Base-by-base conservation (phyloP, 345 rosid genomes). In the Aethionema arabicum region DNA sequence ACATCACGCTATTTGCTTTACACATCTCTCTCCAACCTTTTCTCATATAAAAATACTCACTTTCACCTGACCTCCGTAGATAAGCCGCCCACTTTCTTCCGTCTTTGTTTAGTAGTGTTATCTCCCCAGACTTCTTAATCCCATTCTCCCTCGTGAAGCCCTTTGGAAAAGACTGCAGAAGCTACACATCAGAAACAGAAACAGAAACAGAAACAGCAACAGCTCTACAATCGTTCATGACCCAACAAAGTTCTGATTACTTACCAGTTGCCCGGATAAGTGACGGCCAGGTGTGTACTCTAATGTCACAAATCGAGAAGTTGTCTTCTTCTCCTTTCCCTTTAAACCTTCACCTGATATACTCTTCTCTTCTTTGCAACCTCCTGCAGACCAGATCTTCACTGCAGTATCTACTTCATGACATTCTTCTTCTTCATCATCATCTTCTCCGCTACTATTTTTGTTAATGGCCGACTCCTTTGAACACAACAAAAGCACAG, bases 81-180 rank as follows among this genome's bases (percentile, higher is more conserved):
- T 36, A n/a, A 6, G 46, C 47, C 10, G 36, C 27, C 66, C 66
- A 61, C 5, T 61, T 61, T 11, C 35, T 45, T 2, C 55, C 56
- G 10, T 61, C 0, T 12, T 61, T 61, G 39, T 61, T 45, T 40
- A 48, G 3, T 44, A 61, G 2, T 11, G 9, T 2, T 27, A 61
- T 36, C 27, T 35, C 15, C 16, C 29, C 44, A 21, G 36, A 9
- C 29, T 48, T 38, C 11, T 49, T 9, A 8, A 62, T 62, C 8
- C 48, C 47, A 29, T 40, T 43, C 6, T 8, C 10, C 14, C 30
- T 27, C 15, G 49, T 50, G 57, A 62, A 62, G 6, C 2, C 3
- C 30, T 12, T 2, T 1, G 66, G 57, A 13, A 62, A 48, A 50
- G 0, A 3, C 67, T 62, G 49, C 30, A 42, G n/a, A n/a, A n/a